Conservation (phyloP, 2,329 filamentous ascomycete genomes). For the Paecilomyces fulvus region DNA sequence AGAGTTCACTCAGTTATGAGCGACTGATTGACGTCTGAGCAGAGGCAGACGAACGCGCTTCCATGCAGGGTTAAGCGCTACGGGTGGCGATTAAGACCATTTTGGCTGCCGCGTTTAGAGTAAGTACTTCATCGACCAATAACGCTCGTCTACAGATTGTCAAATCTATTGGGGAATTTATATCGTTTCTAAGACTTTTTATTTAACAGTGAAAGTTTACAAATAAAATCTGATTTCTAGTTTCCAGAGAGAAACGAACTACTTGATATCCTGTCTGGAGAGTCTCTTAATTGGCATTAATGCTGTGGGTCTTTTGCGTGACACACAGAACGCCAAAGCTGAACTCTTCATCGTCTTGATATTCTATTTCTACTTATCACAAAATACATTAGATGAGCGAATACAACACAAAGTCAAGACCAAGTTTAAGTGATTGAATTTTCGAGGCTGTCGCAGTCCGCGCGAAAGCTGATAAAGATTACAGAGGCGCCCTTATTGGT, state of each 20-base stretch:
- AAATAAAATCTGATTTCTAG: too few relatives aligned
- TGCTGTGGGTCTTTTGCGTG: too few relatives aligned
- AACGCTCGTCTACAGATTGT: background rate
- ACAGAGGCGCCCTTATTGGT: conserved; percentile 7
- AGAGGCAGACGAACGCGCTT: background rate
- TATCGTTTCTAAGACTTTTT: background rate
- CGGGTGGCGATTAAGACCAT: background rate
- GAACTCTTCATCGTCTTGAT: too few relatives aligned
- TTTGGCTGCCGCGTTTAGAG: background rate
- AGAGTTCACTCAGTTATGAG: background rate
- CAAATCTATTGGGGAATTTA: background rate
- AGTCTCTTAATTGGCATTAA: too few relatives aligned
- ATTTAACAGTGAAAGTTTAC: too few relatives aligned
- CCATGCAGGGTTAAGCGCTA: background rate
- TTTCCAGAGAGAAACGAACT: too few relatives aligned
- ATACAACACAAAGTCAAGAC: background rate
- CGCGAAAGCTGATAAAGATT: background rate
- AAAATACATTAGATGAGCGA: too few relatives aligned
- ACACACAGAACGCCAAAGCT: too few relatives aligned
- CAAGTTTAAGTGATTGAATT: background rate
- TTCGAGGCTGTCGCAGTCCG: background rate
- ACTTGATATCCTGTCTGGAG: too few relatives aligned
- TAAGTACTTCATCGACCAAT: background rate
- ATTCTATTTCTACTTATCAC: too few relatives aligned
- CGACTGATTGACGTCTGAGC: background rate